Evolutionary conservation across 2,329 filamentous ascomycete species (phyloP), one percentile per base, ranked within the genome.

Genomic region (Alternaria sp.): DNA sequence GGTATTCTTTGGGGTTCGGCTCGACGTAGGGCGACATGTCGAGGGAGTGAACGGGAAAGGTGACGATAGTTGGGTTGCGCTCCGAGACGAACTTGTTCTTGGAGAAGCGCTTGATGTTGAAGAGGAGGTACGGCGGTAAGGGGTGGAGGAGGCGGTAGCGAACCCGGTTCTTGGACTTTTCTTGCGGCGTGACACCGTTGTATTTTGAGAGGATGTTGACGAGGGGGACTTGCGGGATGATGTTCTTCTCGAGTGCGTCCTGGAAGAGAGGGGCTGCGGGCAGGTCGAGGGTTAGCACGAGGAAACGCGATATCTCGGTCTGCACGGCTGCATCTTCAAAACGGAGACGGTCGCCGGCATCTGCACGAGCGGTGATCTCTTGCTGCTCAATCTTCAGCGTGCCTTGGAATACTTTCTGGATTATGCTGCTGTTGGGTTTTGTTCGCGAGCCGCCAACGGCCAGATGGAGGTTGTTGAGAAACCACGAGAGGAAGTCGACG

Each of bases 1-100:
- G 87, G 79, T 91, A 89, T 40, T 91, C 77, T 6, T 85, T 81
- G 0, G 93, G 91, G 74, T 94, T 93, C 0, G 95, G 94, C 81
- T 98, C 93, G 12, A 97, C 93, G 74, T 96, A 98, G 0, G 94
- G 93, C 6, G 90, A 87, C 84, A 97, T 90, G 78, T 99, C 93
- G 9, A 99, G 88, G 45, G 90, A 88, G 76, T 90, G 87, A 5
- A 93, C 91, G 67, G 95, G 93, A 80, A 98, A 99, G 0, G 95
- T 98, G 67, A 99, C 96, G 74, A 99, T 99, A 10, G 96, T 99
- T 1, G 95, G 96, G 79, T 99, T 99, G 54, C 96, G 91, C 82
- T 98, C 95, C 3, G 91, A 88, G 19, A 99, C 92, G 76, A 99
- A 99, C 79, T 97, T 97, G 84, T 99, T 99, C 69, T 91, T 90